A percentile compares a stretch with the other conserved stretches of the same genome.
These are phyloP conservation scores for Tolypocladium sp. DNA, from an alignment of 2,329 filamentous ascomycete species.

Conservation along the genomic window DNA sequence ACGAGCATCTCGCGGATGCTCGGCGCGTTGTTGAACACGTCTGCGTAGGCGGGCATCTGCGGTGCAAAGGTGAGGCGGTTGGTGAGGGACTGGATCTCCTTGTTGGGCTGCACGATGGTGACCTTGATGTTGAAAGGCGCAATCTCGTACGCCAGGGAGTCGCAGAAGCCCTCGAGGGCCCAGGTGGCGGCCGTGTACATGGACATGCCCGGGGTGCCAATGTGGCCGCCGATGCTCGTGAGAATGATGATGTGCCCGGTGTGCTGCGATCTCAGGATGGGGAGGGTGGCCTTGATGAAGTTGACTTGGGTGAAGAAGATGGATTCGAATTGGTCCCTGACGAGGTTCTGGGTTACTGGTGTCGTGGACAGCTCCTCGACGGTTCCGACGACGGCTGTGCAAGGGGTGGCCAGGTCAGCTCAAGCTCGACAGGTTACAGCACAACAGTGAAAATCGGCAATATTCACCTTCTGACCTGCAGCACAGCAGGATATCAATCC, in stretches of 20 bases:
- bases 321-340: constrained; percentile 85
- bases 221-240: constrained; percentile 82
- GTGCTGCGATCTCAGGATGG: constrained; percentile 67
- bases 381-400: constrained; percentile 70
- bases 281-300: constrained; percentile 82
- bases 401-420: neutral
- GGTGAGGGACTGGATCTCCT: constrained; percentile 81
- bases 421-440: constrained; percentile 1
- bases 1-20: constrained; percentile 75
- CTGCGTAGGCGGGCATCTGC: constrained; percentile 48
- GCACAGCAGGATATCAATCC: constrained; percentile 83
- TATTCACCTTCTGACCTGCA: constrained; percentile 72
- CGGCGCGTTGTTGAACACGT: constrained; percentile 50
- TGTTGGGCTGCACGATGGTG: constrained; percentile 90
- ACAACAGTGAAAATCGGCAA: neutral
- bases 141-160: constrained; percentile 91
- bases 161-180: constrained; percentile 93
- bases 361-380: constrained; percentile 81
- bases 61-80: constrained; percentile 82
- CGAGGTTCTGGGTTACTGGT: constrained; percentile 63
- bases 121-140: constrained; percentile 95
- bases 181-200: constrained; percentile 90
- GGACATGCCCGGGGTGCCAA: constrained; percentile 83
- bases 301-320: constrained; percentile 96
- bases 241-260: constrained; percentile 86